Evolutionary conservation across 2,329 filamentous ascomycete genomes (phyloP), one percentile per base, ranked within the genome.

Genomic region (Cladosporium velox): DNA sequence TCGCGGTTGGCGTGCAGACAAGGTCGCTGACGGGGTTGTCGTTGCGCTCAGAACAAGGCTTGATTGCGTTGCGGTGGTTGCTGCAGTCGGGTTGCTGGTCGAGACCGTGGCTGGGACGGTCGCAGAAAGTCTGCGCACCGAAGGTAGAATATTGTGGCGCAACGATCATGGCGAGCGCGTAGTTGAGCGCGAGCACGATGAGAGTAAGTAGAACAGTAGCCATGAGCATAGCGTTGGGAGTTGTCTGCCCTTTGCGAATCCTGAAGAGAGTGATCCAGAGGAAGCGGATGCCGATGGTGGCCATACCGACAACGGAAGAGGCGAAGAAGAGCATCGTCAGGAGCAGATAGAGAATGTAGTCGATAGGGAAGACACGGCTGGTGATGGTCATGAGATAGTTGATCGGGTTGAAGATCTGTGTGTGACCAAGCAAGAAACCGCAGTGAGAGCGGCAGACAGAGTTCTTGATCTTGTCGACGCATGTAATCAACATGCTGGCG

Each of bases 401-500:
- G 75, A 97, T 83, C 1, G 95, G 95, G 77, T 99, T 95, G 83
- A 97, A 96, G 72, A 98, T 88, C 77, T 96, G 92, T 77, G 96
- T 91, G 75, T 89, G 85, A 52, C 89, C 92, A 4, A 99, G 85
- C 59, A 98, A 91, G 79, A 97, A 99, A 68, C 95, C 95, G 76
- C 95, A 99, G 72, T 88, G 89, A 67, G 88, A 83, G 77, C 95
- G 94, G 86, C 95, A 99, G 69, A 96, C 82, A 3, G 93, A 97
- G 81, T 98, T 97, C 78, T 91, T 93, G 41, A 93, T 92, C 82
- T 98, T 98, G 85, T 99, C 95, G 74, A 98, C 93, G 71, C 89
- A 91, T 0, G 94, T 98, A 76, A 98, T 91, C 71, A 98, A 86
- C 92, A 99, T 98, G 14, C 92, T 96, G 10, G 90, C 86, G 86